Conservation (phyloP, 1,284 basidiomycete genomes). For the Ustilago nuda region DNA sequence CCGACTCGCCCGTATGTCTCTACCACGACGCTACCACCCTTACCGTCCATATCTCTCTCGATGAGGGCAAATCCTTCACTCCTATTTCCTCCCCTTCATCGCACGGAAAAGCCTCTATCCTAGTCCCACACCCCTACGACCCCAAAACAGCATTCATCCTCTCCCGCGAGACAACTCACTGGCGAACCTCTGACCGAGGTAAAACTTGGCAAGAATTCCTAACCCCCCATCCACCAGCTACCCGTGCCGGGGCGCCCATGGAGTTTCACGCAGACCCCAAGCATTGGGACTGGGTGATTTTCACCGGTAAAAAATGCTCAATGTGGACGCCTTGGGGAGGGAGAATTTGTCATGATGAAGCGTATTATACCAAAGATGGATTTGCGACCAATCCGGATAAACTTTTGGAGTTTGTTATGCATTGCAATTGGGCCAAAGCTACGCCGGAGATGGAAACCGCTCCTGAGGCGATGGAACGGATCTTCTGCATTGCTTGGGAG, state of each 20-base stretch:
- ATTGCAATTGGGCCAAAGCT: conserved; percentile 67
- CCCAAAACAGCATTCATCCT: conserved; percentile 71
- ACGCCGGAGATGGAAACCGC: conserved; percentile 52
- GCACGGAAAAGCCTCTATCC: conserved; percentile 76
- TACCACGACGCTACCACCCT: conserved; percentile 82
- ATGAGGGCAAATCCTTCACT: conserved; percentile 89
- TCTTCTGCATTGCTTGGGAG: conserved; percentile 68
- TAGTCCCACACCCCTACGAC: conserved; percentile 89
- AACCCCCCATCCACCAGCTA: conserved; percentile 59
- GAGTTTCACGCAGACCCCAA: conserved; percentile 65
- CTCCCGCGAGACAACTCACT: conserved; percentile 57
- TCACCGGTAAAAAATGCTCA: conserved; percentile 61
- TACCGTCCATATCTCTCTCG: conserved; percentile 81
- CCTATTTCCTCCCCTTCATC: conserved; percentile 76
- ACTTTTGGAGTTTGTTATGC: conserved; percentile 60
- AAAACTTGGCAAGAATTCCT: conserved; percentile 64
- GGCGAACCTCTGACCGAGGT: conserved; percentile 63
- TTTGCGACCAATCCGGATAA: conserved; percentile 55
- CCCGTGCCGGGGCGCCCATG: conserved; percentile 53
- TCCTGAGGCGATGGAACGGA: conserved; percentile 47
- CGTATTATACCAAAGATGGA: conserved; percentile 63
- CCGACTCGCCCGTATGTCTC: conserved; percentile 84
- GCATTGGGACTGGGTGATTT: conserved; percentile 63
- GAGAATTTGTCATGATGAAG: conserved; percentile 69
- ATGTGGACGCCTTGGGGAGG: conserved; percentile 62